Conservation (phyloP, 2,329 filamentous ascomycete genomes). For the Apiospora arundinis region DNA sequence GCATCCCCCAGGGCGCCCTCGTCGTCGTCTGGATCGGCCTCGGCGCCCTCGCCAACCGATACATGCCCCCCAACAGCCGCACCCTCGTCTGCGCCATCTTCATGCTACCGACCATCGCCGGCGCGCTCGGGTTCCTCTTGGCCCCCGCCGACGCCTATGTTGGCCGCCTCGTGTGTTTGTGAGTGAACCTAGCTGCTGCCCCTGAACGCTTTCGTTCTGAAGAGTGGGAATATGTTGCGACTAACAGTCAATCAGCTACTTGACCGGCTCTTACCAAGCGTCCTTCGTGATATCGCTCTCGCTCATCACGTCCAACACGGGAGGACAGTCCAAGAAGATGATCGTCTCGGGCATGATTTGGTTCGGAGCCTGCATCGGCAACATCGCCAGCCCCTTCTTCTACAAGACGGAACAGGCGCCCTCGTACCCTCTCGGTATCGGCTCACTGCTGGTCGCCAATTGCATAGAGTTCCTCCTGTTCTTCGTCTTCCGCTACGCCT, state of each 20-base stretch:
- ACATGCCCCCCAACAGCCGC: conserved; percentile 54
- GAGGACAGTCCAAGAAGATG: conserved; percentile 55
- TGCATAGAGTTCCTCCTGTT: conserved; percentile 50
- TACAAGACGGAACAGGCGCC: conserved; percentile 53
- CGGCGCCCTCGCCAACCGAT: conserved; percentile 55
- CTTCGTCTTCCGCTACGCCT: conserved; percentile 44
- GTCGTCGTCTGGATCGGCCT: conserved; percentile 59
- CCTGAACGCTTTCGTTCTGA: not conserved
- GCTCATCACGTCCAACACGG: conserved; percentile 55
- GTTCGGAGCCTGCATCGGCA: conserved; percentile 53
- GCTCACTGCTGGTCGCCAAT: conserved; percentile 56
- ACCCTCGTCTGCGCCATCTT: conserved; percentile 60
- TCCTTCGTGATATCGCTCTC: conserved; percentile 60
- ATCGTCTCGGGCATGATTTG: conserved; percentile 54
- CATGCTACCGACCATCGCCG: conserved; percentile 57
- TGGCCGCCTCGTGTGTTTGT: conserved; percentile 56
- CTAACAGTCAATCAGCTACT: conserved; percentile 46
- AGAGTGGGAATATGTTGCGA: not conserved
- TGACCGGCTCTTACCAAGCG: conserved; percentile 54
- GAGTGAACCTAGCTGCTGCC: conserved; percentile 28
- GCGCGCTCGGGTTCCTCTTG: conserved; percentile 57
- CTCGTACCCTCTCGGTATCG: conserved; percentile 54
- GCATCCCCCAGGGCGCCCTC: conserved; percentile 61
- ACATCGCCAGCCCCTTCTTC: conserved; percentile 53
- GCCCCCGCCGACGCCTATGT: conserved; percentile 47